phyloP scores from a whole-genome alignment of 371 early-diverging fungal genomes.

The Mycotypha africana region DNA sequence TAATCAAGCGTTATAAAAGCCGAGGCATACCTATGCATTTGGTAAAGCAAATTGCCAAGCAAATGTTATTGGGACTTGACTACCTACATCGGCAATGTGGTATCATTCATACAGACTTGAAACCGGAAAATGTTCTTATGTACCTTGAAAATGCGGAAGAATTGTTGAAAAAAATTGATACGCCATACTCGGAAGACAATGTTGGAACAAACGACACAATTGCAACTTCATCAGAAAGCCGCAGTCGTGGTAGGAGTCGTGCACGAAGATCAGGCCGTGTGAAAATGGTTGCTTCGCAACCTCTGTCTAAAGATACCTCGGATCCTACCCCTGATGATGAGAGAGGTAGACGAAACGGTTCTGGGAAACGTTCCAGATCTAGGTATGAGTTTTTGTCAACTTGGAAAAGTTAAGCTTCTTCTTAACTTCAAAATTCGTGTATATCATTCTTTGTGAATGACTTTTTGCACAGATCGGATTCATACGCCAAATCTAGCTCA shows the following conservation, averaged over 20 bases:
- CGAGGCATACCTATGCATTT: slow-evolving; percentile 82
- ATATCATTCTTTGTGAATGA: too few relatives aligned
- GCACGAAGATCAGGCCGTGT: slow-evolving; percentile 19
- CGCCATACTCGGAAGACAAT: not conserved
- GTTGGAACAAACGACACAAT: not conserved
- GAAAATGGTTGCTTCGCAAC: slow-evolving; percentile 35
- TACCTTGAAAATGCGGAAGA: slow-evolving; percentile 85
- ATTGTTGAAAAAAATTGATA: slow-evolving; percentile 31
- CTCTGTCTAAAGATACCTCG: slow-evolving; percentile 16
- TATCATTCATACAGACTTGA: slow-evolving; percentile 98
- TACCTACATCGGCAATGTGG: slow-evolving; percentile 91
- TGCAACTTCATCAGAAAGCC: not conserved
- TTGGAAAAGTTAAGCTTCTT: not conserved
- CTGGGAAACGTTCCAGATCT: slow-evolving; percentile 12
- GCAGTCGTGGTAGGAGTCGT: slow-evolving; percentile 30
- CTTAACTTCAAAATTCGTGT: not conserved
- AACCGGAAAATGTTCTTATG: slow-evolving; percentile 95
- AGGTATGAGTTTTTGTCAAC: not conserved
- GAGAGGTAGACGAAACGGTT: slow-evolving; percentile 7
- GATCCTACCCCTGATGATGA: slow-evolving; percentile 6
- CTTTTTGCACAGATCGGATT: slow-evolving; percentile 1
- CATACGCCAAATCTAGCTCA: too few relatives aligned
- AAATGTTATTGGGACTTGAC: slow-evolving; percentile 87
- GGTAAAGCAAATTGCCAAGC: slow-evolving; percentile 86
- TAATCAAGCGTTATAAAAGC: slow-evolving; percentile 73